Evolutionary conservation across 2,329 filamentous ascomycete species (phyloP).

Genomic region (Sclerotinia nivalis): DNA sequence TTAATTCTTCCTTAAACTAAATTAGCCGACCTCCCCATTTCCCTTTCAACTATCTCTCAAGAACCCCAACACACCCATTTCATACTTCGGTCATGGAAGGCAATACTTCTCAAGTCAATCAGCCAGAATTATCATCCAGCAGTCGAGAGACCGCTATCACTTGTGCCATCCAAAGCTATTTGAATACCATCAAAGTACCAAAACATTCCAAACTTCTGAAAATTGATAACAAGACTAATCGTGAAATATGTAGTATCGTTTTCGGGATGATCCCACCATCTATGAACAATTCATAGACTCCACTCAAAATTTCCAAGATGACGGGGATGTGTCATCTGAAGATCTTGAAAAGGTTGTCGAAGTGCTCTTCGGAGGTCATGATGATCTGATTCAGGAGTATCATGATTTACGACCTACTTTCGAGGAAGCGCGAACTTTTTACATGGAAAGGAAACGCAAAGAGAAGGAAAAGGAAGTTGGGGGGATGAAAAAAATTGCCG

Average conservation of each 20-base stretch:
- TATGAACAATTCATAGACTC: background rate
- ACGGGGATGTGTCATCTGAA: background rate
- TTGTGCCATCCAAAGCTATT: background rate
- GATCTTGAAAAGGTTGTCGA: background rate
- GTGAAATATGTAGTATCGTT: background rate
- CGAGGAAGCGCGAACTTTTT: background rate
- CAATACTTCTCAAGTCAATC: background rate
- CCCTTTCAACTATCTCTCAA: background rate
- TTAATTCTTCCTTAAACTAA: too few relatives aligned
- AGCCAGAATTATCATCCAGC: background rate
- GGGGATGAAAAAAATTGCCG: background rate
- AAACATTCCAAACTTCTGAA: background rate
- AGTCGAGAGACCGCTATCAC: background rate
- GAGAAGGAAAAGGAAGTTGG: background rate
- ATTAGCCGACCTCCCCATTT: background rate
- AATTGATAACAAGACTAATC: background rate
- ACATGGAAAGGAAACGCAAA: background rate
- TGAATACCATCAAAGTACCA: background rate
- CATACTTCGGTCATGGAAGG: background rate
- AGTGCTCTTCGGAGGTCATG: background rate
- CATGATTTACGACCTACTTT: background rate
- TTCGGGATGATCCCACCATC: background rate
- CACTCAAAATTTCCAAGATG: background rate
- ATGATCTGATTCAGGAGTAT: conserved; percentile 6
- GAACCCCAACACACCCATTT: background rate